These are phyloP conservation scores for Akanthomyces lecanii DNA, from an alignment of 2,329 filamentous ascomycete species.

Conservation along the genomic window DNA sequence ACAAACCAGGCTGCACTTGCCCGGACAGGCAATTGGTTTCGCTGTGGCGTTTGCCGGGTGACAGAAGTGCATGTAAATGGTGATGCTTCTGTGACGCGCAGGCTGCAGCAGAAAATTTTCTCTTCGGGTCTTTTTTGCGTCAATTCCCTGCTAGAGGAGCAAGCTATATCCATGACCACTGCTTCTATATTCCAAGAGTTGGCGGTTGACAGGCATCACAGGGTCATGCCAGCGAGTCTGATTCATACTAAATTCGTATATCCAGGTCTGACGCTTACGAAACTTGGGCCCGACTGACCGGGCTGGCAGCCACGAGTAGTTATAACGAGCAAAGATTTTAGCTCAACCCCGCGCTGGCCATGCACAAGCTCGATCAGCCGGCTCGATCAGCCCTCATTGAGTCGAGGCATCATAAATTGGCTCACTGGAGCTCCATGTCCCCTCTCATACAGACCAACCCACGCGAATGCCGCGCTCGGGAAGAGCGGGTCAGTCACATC, in stretches of 20 bases:
- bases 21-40: slow-evolving; percentile 3
- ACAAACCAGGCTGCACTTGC: neutral
- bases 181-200: neutral
- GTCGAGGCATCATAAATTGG: neutral
- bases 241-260: neutral
- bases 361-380: slow-evolving; percentile 5
- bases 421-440: neutral
- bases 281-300: neutral
- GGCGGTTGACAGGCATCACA: neutral
- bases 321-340: neutral
- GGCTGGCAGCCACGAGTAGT: neutral
- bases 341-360: slow-evolving; percentile 2
- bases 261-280: neutral
- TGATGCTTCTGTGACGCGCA: slow-evolving; percentile 12
- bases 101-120: neutral
- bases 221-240: neutral
- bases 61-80: slow-evolving; percentile 8
- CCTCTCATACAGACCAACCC: neutral
- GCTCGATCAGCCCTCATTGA: neutral
- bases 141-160: neutral
- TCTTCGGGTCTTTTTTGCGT: neutral
- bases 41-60: neutral
- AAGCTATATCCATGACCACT: neutral
- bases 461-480: neutral
- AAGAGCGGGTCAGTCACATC: neutral